Evolutionary conservation across 164 flowering plant species (phyloP), one percentile per base, ranked within the genome.

Genomic region (Warburgia ugandensis): DNA sequence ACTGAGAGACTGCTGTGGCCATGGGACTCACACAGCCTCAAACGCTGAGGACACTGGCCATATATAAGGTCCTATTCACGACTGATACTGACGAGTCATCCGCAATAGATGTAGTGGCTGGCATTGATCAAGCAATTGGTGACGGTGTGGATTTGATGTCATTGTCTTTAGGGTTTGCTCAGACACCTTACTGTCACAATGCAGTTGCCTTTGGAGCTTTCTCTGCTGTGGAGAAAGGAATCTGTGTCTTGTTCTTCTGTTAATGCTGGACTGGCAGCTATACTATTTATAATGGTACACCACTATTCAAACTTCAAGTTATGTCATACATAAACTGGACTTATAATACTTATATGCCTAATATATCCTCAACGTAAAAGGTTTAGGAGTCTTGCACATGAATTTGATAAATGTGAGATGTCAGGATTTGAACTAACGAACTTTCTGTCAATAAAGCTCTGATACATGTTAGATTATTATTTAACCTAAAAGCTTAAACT

Each of bases 111-210:
- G 58, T 61, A 23, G 51, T 76, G 5, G 77, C 73, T 8, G 77
- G 59, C 3, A 67, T 76, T 61, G 77, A 76, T 45, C 73, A 68
- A 27, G 80, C 75, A 4, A 73, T 72, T 19, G 70, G 58, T 13
- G 80, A 73, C 21, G 70, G 75, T 0, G 75, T 76, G 0, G 72
- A 76, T 46, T 50, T 73, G 54, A 57, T 76, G 67, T 73, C 80
- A 0, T 25, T 76, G 41, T 76, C 80, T 0, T 1, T 76, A 1
- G 72, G 68, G 0, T 66, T 76, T 44, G 8, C 2, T 9, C 63
- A 63, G 30, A 53, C 66, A 5, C 53, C 63, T 0, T 64, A 57
- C 29, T 56, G 37, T 13, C 16, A 53, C 4, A 61, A 70, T 5
- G 63, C 69, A 0, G 56, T 73, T 11, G 73, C 77, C 6, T n/a